Evolutionary conservation across 2,329 filamentous ascomycete genomes (phyloP), one percentile per base, ranked within the genome.

Genomic region (Tolypocladium tundrense): DNA sequence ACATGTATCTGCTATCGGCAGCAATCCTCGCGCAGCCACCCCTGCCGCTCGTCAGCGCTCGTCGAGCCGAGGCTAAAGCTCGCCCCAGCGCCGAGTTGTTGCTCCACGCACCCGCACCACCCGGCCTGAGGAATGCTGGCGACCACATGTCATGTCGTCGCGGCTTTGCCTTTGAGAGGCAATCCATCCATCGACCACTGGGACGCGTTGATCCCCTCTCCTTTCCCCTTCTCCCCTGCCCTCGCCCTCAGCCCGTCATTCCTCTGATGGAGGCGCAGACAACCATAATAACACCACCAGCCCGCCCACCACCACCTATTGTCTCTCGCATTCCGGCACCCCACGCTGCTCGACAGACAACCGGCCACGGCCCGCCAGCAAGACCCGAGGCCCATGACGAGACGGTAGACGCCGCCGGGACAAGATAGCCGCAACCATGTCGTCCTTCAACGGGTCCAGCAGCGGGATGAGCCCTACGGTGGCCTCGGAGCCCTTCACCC

Each of bases 401-500:
- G 35, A 27, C 45, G 27, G 27, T 53, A 51, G 45, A 2, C 10
- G 41, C 41, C 37, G 31, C 55, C n/a, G 19, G 31, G 11, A 42
- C 10, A 43, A 16, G 31, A 54, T 5, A 45, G 19, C 51, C 27
- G 39, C 56, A 60, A 62, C 62, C 65, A 79, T 80, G 77, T 72
- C 77, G 58, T 73, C 75, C 61, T 69, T 73, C 50, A 41, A 56
- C 40, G 54, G 51, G 16, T 48, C 54, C 33, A 45, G 3, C 66
- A 72, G 72, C 65, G 73, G 74, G 61, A 64, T 65, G 58, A 73
- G 70, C 53, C 21, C 56, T 4, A 63, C 66, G 35, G 66, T 65
- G 58, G 66, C 66, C 60, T 63, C 63, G 60, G 68, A 69, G 66
- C 79, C 73, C 65, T 79, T 79, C 68, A 71, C 75, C 66, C 82